Evolutionary conservation across 768 basidiomycete genomes (phyloP).

Genomic region (Collybia sordida): DNA sequence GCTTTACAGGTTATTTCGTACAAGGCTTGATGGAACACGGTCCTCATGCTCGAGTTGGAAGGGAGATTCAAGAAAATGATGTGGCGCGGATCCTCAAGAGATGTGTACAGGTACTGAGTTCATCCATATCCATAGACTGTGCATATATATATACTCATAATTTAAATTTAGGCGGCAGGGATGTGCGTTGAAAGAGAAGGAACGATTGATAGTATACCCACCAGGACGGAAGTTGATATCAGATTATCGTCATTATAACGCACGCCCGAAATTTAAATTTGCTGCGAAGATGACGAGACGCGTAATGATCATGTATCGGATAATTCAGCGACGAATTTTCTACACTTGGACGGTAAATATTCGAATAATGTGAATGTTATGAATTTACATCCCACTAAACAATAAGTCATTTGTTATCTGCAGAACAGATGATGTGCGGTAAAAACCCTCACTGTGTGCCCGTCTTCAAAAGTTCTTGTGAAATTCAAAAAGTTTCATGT

Average conservation of each 20-base stretch:
- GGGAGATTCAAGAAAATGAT: conserved; percentile 28
- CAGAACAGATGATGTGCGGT: too few relatives aligned
- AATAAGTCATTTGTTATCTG: not conserved
- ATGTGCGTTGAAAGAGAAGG: conserved; percentile 60
- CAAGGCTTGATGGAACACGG: conserved; percentile 49
- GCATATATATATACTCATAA: too few relatives aligned
- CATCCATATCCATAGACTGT: not conserved
- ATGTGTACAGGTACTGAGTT: conserved; percentile 38
- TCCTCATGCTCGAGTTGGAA: conserved; percentile 18
- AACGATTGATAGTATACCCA: conserved; percentile 59
- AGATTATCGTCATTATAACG: conserved; percentile 16
- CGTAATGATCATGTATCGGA: too few relatives aligned
- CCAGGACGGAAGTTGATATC: conserved; percentile 35
- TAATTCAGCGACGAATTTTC: too few relatives aligned
- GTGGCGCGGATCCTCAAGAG: conserved; percentile 32
- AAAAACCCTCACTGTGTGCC: too few relatives aligned
- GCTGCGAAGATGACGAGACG: not conserved
- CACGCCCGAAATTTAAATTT: not conserved
- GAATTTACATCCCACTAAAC: not conserved
- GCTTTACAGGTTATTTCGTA: conserved; percentile 62
- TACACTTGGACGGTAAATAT: too few relatives aligned
- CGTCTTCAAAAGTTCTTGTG: not conserved
- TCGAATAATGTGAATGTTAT: too few relatives aligned
- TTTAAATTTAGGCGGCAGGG: conserved; percentile 47
- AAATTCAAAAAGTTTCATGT: conserved; percentile 10